These are phyloP conservation scores for Suillus spraguei DNA, from an alignment of 768 basidiomycete genomes.

Conservation along the genomic window DNA sequence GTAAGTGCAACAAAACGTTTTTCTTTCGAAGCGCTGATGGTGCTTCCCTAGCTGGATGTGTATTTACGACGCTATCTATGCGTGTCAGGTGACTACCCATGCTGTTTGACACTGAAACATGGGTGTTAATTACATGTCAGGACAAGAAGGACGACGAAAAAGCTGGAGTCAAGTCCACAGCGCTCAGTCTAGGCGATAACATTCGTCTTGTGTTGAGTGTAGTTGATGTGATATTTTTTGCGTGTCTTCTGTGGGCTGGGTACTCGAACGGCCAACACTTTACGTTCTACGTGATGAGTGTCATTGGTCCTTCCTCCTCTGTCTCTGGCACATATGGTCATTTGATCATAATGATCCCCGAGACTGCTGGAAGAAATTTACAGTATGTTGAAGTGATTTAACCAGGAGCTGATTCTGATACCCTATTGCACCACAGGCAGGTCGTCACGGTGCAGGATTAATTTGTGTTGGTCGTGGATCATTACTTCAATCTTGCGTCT, in stretches of 20 bases:
- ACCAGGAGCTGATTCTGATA: background rate
- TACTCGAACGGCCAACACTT: conserved; percentile 51
- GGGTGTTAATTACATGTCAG: conserved; percentile 73
- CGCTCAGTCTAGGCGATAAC: conserved; percentile 66
- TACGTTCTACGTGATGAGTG: conserved; percentile 8
- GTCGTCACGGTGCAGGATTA: background rate
- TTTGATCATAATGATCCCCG: conserved; percentile 3
- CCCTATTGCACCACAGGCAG: background rate
- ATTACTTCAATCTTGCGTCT: background rate
- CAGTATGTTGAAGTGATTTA: background rate
- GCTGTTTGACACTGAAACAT: background rate
- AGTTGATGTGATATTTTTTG: conserved; percentile 55
- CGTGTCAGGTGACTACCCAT: conserved; percentile 54
- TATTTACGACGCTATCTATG: conserved; percentile 64
- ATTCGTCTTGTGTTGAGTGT: conserved; percentile 57
- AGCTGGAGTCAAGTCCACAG: conserved; percentile 76
- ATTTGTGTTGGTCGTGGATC: background rate
- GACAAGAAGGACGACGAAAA: conserved; percentile 75
- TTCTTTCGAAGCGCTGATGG: background rate
- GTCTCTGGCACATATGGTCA: conserved; percentile 3
- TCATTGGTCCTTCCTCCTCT: background rate
- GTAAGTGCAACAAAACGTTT: background rate
- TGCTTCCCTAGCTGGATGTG: conserved; percentile 6
- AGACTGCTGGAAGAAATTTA: conserved; percentile 4
- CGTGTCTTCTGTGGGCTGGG: conserved; percentile 54